Conservation (phyloP, 768 basidiomycete genomes). For the Nidula microcarpa region DNA sequence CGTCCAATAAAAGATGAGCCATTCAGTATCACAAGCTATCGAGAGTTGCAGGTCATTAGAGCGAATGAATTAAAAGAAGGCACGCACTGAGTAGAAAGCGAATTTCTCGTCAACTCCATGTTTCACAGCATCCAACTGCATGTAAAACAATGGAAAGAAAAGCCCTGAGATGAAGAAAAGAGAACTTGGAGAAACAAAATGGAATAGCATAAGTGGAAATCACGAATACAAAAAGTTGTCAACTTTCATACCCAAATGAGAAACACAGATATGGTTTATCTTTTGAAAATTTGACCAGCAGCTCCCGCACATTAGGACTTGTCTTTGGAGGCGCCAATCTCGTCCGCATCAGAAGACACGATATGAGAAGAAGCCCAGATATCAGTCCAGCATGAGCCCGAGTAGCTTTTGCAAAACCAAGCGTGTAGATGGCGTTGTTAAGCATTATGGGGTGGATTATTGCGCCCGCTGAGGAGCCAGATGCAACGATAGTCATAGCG, state of each 20-base stretch:
- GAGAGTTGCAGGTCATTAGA: not conserved
- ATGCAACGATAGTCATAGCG: slow-evolving; percentile 35
- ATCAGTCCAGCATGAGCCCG: slow-evolving; percentile 13
- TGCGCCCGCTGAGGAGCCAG: slow-evolving; percentile 22
- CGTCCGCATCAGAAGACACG: slow-evolving; percentile 21
- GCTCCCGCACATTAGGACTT: slow-evolving; percentile 2
- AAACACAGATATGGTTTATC: slow-evolving; percentile 11
- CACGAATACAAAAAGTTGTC: not conserved
- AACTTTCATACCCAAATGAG: slow-evolving; percentile 7
- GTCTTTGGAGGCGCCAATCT: slow-evolving; percentile 22
- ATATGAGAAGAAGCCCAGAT: slow-evolving; percentile 8
- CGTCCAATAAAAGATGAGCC: slow-evolving; percentile 13
- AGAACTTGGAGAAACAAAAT: not conserved
- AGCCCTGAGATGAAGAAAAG: slow-evolving; percentile 15
- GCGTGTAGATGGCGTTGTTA: slow-evolving; percentile 37
- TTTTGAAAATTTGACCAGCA: slow-evolving; percentile 6
- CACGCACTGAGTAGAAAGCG: slow-evolving; percentile 19
- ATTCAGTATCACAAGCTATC: slow-evolving; percentile 18
- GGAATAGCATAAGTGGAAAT: not conserved
- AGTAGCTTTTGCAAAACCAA: slow-evolving; percentile 21
- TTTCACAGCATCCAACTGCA: slow-evolving; percentile 30
- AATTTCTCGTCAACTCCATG: slow-evolving; percentile 28
- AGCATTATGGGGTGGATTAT: slow-evolving; percentile 49
- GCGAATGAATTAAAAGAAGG: not conserved
- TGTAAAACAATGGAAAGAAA: slow-evolving; percentile 31